Evolutionary conservation across 768 basidiomycete species (phyloP), one percentile per base, ranked within the genome.

Genomic region (Trametes elegans): DNA sequence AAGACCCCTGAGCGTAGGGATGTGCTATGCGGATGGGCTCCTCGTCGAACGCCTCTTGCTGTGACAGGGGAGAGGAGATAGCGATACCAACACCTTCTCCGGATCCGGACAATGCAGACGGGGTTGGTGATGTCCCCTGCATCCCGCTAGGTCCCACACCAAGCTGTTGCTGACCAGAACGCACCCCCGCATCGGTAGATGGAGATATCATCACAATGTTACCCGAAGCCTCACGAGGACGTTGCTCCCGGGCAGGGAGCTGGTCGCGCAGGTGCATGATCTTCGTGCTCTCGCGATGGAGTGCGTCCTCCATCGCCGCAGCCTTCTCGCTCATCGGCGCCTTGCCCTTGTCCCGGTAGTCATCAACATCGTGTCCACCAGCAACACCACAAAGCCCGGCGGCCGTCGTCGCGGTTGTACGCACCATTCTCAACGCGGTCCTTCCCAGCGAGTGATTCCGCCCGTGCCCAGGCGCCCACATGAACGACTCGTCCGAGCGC

Each of bases 81-180:
- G 79, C 79, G 48, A 80, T 70, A 10, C 79, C 79, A 1, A 80
- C 70, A 10, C 64, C 65, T 38, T 71, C 68, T 2, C 38, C 62
- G 0, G 66, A 65, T 4, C 47, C 63, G 6, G 60, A 64, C 14
- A 45, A 47, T 9, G 59, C 64, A 1, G 63, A 68, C 9, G 71
- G 74, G 6, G 68, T 63, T 0, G 73, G 70, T 14, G 74, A 74
- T 1, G 52, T 45, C 31, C 64, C 61, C 38, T 52, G 16, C 39
- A 32, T 7, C 7, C 59, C 57, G 18, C 55, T 34, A 23, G 50
- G 55, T 2, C 61, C 61, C 13, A 34, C 40, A 3, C 14, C 35
- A 7, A 19, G 34, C 9, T 48, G 29, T 16, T 43, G 49, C 24
- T 47, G 40, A 51, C 42, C 35, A 11, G 31, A n/a, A 7, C 46